A percentile compares a stretch with the other conserved stretches of the same genome.
phyloP scores from a whole-genome alignment of 177 flowering plant species.

The Vitis hybrid region DNA sequence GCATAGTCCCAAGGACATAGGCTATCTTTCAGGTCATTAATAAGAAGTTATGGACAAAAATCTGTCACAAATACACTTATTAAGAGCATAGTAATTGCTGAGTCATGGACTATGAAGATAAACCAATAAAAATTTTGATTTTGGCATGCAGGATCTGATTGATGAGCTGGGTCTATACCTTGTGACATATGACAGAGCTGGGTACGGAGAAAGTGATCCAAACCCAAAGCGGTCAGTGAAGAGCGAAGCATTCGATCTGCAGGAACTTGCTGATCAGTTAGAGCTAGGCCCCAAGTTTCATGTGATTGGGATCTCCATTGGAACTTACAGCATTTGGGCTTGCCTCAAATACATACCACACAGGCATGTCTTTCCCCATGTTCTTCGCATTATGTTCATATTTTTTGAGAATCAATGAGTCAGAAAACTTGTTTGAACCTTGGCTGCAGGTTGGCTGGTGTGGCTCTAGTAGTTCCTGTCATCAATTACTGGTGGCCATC shows the following conservation, averaged over 20 bases:
- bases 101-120: neutral
- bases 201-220: slow-evolving; percentile 30
- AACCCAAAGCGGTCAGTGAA: slow-evolving; percentile 18
- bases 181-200: slow-evolving; percentile 20
- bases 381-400: neutral
- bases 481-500: slow-evolving; percentile 20
- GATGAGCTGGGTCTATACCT: slow-evolving; percentile 20
- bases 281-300: slow-evolving; percentile 14
- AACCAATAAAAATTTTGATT: neutral
- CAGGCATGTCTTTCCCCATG: slow-evolving; percentile 6
- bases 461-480: slow-evolving; percentile 12
- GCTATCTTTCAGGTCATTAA: no score
- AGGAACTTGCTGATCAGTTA: slow-evolving; percentile 25
- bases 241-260: slow-evolving; percentile 27
- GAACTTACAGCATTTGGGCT: slow-evolving; percentile 11
- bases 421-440: neutral
- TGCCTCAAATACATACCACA: slow-evolving; percentile 25
- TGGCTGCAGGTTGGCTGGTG: slow-evolving; percentile 19
- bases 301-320: slow-evolving; percentile 19
- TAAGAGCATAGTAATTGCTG: no score
- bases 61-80: no score
- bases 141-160: slow-evolving; percentile 20
- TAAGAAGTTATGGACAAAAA: no score
- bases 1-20: no score
- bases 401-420: neutral